phyloP scores from a whole-genome alignment of 2,329 filamentous ascomycete genomes.

The Aureobasidium zeae region DNA sequence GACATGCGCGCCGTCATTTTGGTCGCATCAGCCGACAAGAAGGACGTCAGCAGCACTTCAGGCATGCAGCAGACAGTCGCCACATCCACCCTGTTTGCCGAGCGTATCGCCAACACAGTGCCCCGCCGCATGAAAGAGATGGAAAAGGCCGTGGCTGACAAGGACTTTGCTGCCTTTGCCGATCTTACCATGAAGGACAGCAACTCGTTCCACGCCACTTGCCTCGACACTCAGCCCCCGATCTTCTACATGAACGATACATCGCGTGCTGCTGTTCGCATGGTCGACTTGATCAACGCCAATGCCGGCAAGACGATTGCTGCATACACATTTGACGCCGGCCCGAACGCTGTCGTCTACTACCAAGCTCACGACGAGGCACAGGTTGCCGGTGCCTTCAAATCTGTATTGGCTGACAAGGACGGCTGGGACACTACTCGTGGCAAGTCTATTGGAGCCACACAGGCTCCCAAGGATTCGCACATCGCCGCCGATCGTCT shows the following conservation, averaged over 20 bases:
- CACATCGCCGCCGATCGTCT: conserved; percentile 50
- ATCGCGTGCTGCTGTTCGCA: conserved; percentile 72
- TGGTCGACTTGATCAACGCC: conserved; percentile 81
- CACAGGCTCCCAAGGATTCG: conserved; percentile 49
- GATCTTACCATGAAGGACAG: conserved; percentile 92
- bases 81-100: conserved; percentile 78
- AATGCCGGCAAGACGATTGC: conserved; percentile 69
- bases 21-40: conserved; percentile 88
- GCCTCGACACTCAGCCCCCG: conserved; percentile 88
- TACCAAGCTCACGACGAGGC: conserved; percentile 72
- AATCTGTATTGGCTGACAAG: conserved; percentile 53
- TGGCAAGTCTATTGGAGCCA: conserved; percentile 44
- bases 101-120: conserved; percentile 66
- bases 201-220: conserved; percentile 93
- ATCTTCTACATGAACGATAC: conserved; percentile 99
- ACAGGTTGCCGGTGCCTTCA: conserved; percentile 68
- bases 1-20: conserved; percentile 87
- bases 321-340: conserved; percentile 95
- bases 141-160: conserved; percentile 66
- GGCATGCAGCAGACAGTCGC: conserved; percentile 97
- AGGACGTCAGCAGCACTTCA: conserved; percentile 82
- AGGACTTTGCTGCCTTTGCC: conserved; percentile 79
- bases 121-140: conserved; percentile 75
- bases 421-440: conserved; percentile 59
- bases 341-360: conserved; percentile 94